Evolutionary conservation across 371 early-diverging fungal species (phyloP).

Genomic region (Chytridium lagenaria): DNA sequence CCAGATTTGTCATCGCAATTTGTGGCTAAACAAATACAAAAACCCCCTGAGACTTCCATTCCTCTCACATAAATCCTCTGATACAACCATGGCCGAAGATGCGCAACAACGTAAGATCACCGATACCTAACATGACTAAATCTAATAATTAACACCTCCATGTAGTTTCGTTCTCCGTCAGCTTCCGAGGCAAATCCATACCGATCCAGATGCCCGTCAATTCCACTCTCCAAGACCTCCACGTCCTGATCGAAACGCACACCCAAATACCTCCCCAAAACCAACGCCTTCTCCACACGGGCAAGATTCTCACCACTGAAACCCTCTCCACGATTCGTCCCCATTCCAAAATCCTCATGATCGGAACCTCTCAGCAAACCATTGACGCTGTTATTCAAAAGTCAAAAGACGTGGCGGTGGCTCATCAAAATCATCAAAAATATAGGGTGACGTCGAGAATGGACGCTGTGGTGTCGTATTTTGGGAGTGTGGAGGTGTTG

Average conservation of each 20-base stretch:
- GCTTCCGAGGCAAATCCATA: not conserved
- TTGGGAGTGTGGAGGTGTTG: constrained; percentile 69
- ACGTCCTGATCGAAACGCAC: not conserved
- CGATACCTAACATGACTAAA: too few relatives aligned
- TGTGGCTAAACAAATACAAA: not conserved
- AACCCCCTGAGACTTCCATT: not conserved
- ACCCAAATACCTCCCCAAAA: not conserved
- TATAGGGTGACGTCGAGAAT: not conserved
- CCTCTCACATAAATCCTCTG: not conserved
- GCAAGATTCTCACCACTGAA: not conserved
- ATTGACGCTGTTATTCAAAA: constrained; percentile 11
- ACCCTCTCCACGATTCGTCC: not conserved
- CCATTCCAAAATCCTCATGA: constrained; percentile 24
- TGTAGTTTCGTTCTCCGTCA: not conserved
- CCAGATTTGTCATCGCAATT: not conserved
- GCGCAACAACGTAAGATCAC: too few relatives aligned
- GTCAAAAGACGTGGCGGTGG: not conserved
- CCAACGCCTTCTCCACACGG: constrained; percentile 5
- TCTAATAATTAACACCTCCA: too few relatives aligned
- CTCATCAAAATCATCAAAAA: constrained; percentile 1
- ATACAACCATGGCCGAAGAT: too few relatives aligned
- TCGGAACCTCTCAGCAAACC: constrained; percentile 17
- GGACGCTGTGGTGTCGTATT: constrained; percentile 62
- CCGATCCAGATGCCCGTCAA: not conserved
- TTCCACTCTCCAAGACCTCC: not conserved